These are phyloP conservation scores for Coniochaeta sp. DNA, from an alignment of 2,329 filamentous ascomycete species.

Conservation along the genomic window DNA sequence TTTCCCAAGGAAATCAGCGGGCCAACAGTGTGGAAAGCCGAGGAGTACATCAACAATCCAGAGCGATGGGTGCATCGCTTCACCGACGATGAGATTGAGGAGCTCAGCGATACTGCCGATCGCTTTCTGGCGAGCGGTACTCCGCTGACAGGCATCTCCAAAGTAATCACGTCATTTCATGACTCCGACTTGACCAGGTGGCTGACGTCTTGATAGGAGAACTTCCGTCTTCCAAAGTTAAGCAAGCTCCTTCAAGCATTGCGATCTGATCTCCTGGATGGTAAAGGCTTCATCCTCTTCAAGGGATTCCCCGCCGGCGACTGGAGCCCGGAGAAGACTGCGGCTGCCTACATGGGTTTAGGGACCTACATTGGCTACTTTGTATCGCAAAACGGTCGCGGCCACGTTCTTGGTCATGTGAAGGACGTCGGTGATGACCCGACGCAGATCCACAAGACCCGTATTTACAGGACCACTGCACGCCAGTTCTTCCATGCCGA, in stretches of 20 bases:
- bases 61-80: conserved; percentile 69
- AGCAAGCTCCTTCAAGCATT: conserved; percentile 25
- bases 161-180: conserved; percentile 7
- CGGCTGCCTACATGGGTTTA: conserved; percentile 85
- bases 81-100: conserved; percentile 55
- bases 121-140: conserved; percentile 57
- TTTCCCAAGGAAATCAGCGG: conserved; percentile 68
- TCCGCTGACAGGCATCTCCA: conserved; percentile 61
- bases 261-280: conserved; percentile 51
- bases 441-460: conserved; percentile 73
- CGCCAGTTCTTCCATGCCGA: conserved; percentile 82
- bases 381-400: conserved; percentile 75
- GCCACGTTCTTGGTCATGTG: conserved; percentile 82
- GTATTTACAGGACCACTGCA: conserved; percentile 85
- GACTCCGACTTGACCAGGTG: neutral
- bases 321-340: conserved; percentile 75
- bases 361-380: conserved; percentile 83
- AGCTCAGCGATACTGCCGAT: conserved; percentile 61
- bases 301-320: conserved; percentile 70
- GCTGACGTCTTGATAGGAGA: conserved; percentile 16
- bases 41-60: conserved; percentile 54
- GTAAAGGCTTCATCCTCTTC: conserved; percentile 85
- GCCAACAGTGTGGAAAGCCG: conserved; percentile 63
- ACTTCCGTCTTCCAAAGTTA: conserved; percentile 36
- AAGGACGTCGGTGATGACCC: conserved; percentile 82